These are phyloP conservation scores for Paraphaeosphaeria minitans DNA, from an alignment of 2,329 filamentous ascomycete species.

Conservation along the genomic window DNA sequence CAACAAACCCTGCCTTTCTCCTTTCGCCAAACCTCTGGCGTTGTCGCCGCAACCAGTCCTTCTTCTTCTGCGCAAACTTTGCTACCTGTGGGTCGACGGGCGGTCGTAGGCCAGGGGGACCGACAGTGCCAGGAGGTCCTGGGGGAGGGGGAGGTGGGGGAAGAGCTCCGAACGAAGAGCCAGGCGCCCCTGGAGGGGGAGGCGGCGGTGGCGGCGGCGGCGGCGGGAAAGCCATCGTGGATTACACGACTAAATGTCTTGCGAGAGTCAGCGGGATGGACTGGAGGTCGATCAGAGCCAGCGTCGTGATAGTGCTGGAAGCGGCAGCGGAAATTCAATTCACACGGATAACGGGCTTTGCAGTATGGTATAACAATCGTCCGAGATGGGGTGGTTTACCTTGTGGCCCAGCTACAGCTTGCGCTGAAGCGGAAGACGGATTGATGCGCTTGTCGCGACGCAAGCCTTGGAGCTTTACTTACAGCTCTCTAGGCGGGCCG, in stretches of 20 bases:
- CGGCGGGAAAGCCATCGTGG: slow-evolving; percentile 34
- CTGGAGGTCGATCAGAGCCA: background rate
- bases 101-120: slow-evolving; percentile 72
- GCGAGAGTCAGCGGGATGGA: background rate
- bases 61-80: slow-evolving; percentile 98
- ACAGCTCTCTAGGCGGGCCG: slow-evolving; percentile 27
- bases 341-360: background rate
- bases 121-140: slow-evolving; percentile 56
- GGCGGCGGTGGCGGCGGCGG: slow-evolving; percentile 58
- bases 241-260: background rate
- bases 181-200: slow-evolving; percentile 36
- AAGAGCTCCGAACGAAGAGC: slow-evolving; percentile 42
- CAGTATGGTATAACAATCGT: background rate
- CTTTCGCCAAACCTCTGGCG: slow-evolving; percentile 96
- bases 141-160: slow-evolving; percentile 62
- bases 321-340: background rate
- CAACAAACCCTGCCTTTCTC: slow-evolving; percentile 92
- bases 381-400: background rate
- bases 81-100: slow-evolving; percentile 81
- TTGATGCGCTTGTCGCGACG: slow-evolving; percentile 19
- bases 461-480: slow-evolving; percentile 29
- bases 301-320: background rate
- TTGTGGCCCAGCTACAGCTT: slow-evolving; percentile 11
- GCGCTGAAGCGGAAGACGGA: slow-evolving; percentile 14
- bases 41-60: slow-evolving; percentile 93